phyloP scores from a whole-genome alignment of 768 basidiomycete genomes.

The Boletus rufocinnamomeus region DNA sequence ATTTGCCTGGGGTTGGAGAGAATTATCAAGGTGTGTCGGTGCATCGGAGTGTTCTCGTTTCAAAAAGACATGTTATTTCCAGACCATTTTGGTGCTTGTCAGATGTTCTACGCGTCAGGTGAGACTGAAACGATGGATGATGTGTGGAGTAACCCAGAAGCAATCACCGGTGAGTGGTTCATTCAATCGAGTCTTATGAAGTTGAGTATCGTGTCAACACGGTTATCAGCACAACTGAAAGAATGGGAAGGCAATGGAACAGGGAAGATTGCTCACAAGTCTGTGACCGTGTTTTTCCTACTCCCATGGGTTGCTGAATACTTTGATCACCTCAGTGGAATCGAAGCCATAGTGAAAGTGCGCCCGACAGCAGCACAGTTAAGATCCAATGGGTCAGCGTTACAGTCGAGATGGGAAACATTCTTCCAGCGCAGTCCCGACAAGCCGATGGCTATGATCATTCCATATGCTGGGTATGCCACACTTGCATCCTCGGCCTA shows the following conservation, averaged over 20 bases:
- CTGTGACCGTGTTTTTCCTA: slow-evolving; percentile 4
- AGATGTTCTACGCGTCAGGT: slow-evolving; percentile 42
- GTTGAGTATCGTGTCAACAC: neutral
- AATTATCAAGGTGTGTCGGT: slow-evolving; percentile 51
- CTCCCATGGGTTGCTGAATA: neutral
- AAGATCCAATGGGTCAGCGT: slow-evolving; percentile 45
- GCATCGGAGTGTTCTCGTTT: neutral
- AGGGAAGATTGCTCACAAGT: slow-evolving; percentile 60
- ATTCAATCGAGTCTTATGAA: slow-evolving; percentile 8
- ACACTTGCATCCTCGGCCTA: neutral
- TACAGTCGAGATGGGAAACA: slow-evolving; percentile 50
- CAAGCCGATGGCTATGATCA: slow-evolving; percentile 54
- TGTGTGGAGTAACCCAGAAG: slow-evolving; percentile 41
- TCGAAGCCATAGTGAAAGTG: slow-evolving; percentile 56
- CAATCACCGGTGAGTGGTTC: slow-evolving; percentile 40
- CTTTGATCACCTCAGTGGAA: slow-evolving; percentile 40
- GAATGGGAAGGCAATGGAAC: slow-evolving; percentile 41
- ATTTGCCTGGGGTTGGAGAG: slow-evolving; percentile 79
- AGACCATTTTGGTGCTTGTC: slow-evolving; percentile 35
- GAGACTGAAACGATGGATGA: slow-evolving; percentile 51
- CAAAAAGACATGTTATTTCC: neutral
- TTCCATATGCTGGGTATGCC: slow-evolving; percentile 42
- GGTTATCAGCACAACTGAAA: slow-evolving; percentile 26
- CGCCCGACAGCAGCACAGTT: slow-evolving; percentile 54
- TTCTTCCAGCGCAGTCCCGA: slow-evolving; percentile 54